Evolutionary conservation across 176 grass and related monocot species (phyloP).

Genomic region (Areca catechu): DNA sequence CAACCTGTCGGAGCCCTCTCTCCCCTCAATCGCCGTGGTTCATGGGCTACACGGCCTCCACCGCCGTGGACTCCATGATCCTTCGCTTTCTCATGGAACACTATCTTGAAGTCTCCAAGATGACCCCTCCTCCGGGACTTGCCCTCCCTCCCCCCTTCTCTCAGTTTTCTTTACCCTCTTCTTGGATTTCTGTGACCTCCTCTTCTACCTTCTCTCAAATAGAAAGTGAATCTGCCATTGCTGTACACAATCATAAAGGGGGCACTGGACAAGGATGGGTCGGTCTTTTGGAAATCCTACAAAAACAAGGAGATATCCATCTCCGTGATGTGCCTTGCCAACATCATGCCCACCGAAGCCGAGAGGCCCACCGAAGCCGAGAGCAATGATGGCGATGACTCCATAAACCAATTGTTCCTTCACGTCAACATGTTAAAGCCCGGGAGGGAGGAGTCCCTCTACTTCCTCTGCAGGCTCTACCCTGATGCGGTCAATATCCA

Average conservation of each 20-base stretch:
- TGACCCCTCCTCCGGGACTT: constrained; percentile 57
- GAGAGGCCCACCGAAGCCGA: too few relatives aligned
- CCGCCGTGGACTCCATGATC: constrained; percentile 61
- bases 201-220: constrained; percentile 4
- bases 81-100: constrained; percentile 92
- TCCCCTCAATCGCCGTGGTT: too few relatives aligned
- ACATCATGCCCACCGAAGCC: constrained; percentile 65
- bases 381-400: constrained; percentile 24
- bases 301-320: constrained; percentile 74
- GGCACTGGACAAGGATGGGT: constrained; percentile 49
- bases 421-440: constrained; percentile 76
- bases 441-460: constrained; percentile 52
- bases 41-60: too few relatives aligned
- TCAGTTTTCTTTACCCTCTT: not conserved
- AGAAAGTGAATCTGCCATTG: constrained; percentile 62
- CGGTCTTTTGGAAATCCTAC: constrained; percentile 52
- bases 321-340: constrained; percentile 72
- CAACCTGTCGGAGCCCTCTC: too few relatives aligned
- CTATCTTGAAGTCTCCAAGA: constrained; percentile 77
- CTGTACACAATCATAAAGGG: constrained; percentile 72
- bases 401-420: constrained; percentile 77
- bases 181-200: not conserved
- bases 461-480: constrained; percentile 88
- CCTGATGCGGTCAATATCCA: constrained; percentile 82
- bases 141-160: not conserved